Conservation (phyloP, 495 filamentous ascomycete species). For the Neurospora sp. region DNA sequence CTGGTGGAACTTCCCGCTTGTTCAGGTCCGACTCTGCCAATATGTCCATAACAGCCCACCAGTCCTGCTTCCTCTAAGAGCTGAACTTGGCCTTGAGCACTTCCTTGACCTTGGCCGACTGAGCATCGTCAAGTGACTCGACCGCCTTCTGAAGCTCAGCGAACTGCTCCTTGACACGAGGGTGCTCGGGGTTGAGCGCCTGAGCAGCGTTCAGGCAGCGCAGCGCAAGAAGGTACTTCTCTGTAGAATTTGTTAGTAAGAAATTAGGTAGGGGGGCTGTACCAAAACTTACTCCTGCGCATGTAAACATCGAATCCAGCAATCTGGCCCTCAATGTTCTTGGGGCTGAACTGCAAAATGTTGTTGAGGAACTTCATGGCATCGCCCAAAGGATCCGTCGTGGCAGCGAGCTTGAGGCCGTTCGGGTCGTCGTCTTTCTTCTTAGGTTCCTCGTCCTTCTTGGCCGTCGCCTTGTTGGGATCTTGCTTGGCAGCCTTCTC, state of each 20-base stretch:
- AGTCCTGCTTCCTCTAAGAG: slow-evolving; percentile 19
- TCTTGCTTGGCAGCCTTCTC: slow-evolving; percentile 65
- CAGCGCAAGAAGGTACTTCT: slow-evolving; percentile 73
- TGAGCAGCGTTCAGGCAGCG: slow-evolving; percentile 71
- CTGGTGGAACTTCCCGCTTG: not conserved
- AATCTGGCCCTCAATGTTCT: slow-evolving; percentile 70
- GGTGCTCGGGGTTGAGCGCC: slow-evolving; percentile 56
- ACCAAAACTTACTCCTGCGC: slow-evolving; percentile 52
- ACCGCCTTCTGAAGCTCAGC: slow-evolving; percentile 58
- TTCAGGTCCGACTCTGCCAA: not conserved
- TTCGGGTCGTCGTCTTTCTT: slow-evolving; percentile 86
- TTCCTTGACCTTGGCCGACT: slow-evolving; percentile 48
- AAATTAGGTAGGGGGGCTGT: not conserved
- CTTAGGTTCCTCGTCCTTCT: slow-evolving; percentile 46
- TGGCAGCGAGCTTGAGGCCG: slow-evolving; percentile 65
- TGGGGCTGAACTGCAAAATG: slow-evolving; percentile 70
- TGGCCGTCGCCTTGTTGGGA: slow-evolving; percentile 46
- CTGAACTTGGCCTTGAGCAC: slow-evolving; percentile 57
- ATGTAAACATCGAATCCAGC: slow-evolving; percentile 86
- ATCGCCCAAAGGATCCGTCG: slow-evolving; percentile 71
- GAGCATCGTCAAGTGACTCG: slow-evolving; percentile 42
- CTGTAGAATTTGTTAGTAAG: slow-evolving; percentile 31
- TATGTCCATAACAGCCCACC: not conserved
- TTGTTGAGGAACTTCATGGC: slow-evolving; percentile 79
- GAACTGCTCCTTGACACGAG: slow-evolving; percentile 68